These are phyloP conservation scores for Melanopsichium pennsylvanicum DNA, from an alignment of 1,284 basidiomycete species.

Conservation along the genomic window DNA sequence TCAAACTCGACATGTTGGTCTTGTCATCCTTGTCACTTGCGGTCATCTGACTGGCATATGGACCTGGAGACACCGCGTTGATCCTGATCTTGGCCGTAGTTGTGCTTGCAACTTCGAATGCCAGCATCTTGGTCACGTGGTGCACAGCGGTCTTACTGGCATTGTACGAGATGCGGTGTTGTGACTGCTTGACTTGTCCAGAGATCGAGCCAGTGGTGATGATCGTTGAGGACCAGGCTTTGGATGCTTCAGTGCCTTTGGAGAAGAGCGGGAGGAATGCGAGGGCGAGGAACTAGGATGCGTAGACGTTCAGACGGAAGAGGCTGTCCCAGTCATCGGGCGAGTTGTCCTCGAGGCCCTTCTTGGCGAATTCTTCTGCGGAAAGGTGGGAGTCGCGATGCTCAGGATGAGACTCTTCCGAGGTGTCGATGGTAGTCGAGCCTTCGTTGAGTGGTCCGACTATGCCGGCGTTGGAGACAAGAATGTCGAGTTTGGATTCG, in stretches of 20 bases:
- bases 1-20: conserved; percentile 41
- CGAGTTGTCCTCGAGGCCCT: conserved; percentile 44
- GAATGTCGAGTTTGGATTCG: conserved; percentile 46
- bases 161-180: conserved; percentile 53
- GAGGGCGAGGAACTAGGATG: conserved; percentile 46
- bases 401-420: conserved; percentile 45
- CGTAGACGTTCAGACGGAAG: conserved; percentile 46
- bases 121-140: conserved; percentile 46
- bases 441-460: conserved; percentile 49
- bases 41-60: conserved; percentile 54
- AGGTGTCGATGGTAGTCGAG: conserved; percentile 35
- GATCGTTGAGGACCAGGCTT: conserved; percentile 37
- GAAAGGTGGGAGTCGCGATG: conserved; percentile 34
- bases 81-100: conserved; percentile 49
- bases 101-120: conserved; percentile 38
- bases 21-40: conserved; percentile 31
- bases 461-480: conserved; percentile 48
- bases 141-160: conserved; percentile 50
- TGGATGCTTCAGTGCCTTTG: conserved; percentile 33
- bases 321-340: conserved; percentile 55
- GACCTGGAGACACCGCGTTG: conserved; percentile 56
- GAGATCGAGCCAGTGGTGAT: conserved; percentile 44
- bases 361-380: conserved; percentile 33
- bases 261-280: conserved; percentile 49
- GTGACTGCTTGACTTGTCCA: conserved; percentile 46